These are phyloP conservation scores for Claviceps digitariae DNA, from an alignment of 2,329 filamentous ascomycete species.

Conservation along the genomic window DNA sequence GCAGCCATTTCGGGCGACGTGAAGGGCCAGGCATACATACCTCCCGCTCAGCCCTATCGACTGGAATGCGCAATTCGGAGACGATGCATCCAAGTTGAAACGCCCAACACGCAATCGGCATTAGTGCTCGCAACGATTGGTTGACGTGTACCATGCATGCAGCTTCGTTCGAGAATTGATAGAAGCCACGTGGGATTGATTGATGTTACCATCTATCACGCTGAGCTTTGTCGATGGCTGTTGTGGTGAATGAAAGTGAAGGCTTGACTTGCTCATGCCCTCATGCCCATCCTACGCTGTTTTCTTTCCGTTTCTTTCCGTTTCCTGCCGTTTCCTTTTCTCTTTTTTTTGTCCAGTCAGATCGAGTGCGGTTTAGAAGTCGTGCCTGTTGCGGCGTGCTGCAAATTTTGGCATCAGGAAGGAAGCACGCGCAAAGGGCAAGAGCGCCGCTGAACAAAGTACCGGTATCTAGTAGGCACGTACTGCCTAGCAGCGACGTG, in stretches of 20 bases:
- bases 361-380: background rate
- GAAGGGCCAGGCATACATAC: background rate
- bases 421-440: background rate
- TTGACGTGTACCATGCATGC: background rate
- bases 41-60: constrained; percentile 9
- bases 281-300: background rate
- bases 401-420: background rate
- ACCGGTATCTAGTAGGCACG: no score
- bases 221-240: background rate
- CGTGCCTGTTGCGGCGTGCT: background rate
- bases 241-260: background rate
- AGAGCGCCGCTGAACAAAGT: background rate
- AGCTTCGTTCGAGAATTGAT: background rate
- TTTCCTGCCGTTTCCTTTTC: no score
- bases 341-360: no score
- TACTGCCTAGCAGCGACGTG: no score
- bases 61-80: background rate
- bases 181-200: background rate
- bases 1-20: background rate
- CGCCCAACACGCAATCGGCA: background rate
- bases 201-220: background rate
- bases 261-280: background rate
- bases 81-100: background rate
- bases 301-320: no score
- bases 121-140: background rate